A percentile compares a stretch with the other conserved stretches of the same genome.
phyloP scores from a whole-genome alignment of 257 asterid genomes.

The Echites panduratus region DNA sequence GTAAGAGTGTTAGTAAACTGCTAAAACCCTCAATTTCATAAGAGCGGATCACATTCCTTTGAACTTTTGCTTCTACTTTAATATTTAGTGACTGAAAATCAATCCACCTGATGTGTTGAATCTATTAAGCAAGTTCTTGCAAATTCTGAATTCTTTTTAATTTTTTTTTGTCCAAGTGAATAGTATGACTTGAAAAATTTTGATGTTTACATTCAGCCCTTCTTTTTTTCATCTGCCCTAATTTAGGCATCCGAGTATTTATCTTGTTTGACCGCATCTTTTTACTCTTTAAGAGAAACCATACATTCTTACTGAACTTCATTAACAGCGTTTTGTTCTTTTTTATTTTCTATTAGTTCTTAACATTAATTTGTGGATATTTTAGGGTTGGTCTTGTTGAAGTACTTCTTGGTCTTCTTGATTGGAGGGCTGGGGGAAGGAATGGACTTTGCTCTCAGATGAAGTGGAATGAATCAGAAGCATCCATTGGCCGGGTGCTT shows the following conservation, averaged over 20 bases:
- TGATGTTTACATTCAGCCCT: background rate
- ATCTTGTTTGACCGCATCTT: background rate
- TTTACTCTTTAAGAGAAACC: background rate
- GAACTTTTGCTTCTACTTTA: background rate
- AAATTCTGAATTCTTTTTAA: background rate
- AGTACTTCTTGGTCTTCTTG: conserved; percentile 97
- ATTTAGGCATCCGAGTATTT: background rate
- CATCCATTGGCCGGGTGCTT: conserved; percentile 88
- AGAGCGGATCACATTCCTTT: background rate
- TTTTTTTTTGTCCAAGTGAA: background rate
- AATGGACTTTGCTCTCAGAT: conserved; percentile 73
- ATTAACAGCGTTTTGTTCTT: background rate
- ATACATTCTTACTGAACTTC: background rate
- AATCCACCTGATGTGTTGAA: background rate
- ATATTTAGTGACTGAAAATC: background rate
- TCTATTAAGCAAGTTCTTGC: background rate
- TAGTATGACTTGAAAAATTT: background rate
- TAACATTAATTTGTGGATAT: background rate
- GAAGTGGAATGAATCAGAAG: conserved; percentile 99
- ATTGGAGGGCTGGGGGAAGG: conserved; percentile 98
- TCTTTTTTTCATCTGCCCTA: background rate
- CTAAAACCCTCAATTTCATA: background rate
- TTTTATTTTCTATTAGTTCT: background rate
- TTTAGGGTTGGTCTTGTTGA: conserved; percentile 96
- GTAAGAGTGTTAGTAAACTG: background rate